A percentile compares a stretch with the other conserved stretches of the same genome.
These are phyloP conservation scores for Aristolochia californica DNA, from an alignment of 164 flowering plant species.

Conservation along the genomic window DNA sequence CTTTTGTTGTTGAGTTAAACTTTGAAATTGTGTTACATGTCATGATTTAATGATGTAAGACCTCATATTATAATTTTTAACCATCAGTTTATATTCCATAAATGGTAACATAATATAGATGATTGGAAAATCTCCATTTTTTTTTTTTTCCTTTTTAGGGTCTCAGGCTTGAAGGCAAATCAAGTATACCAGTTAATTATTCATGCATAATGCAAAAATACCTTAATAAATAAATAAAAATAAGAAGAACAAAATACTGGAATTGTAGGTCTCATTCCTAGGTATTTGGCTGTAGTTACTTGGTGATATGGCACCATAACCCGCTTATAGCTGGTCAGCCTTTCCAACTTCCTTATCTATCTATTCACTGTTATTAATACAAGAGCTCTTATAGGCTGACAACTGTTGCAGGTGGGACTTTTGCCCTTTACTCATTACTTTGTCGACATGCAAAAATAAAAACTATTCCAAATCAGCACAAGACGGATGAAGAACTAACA, in stretches of 20 bases:
- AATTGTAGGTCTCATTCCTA: neutral
- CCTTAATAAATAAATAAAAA: too few relatives aligned
- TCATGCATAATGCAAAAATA: neutral
- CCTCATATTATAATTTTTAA: too few relatives aligned
- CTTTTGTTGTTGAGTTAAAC: too few relatives aligned
- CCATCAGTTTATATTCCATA: too few relatives aligned
- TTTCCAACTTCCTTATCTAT: neutral
- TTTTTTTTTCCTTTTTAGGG: too few relatives aligned
- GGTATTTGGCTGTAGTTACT: neutral
- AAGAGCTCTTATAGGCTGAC: too few relatives aligned
- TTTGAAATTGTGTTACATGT: too few relatives aligned
- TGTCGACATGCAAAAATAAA: slow-evolving; percentile 86
- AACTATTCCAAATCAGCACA: slow-evolving; percentile 86
- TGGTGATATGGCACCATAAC: neutral
- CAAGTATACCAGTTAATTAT: too few relatives aligned
- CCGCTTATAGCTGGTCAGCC: neutral
- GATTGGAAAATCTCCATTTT: too few relatives aligned
- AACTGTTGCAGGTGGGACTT: slow-evolving; percentile 68
- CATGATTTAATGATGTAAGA: too few relatives aligned
- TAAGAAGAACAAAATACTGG: neutral
- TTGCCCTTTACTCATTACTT: slow-evolving; percentile 90
- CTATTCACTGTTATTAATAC: neutral
- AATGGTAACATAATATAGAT: too few relatives aligned
- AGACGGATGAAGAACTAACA: slow-evolving; percentile 85
- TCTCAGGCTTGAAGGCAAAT: too few relatives aligned